Percentiles rank a stretch among this genome's conserved stretches.
phyloP scores from a whole-genome alignment of 1,284 basidiomycete species.

The Mrakiaceae sp. region DNA sequence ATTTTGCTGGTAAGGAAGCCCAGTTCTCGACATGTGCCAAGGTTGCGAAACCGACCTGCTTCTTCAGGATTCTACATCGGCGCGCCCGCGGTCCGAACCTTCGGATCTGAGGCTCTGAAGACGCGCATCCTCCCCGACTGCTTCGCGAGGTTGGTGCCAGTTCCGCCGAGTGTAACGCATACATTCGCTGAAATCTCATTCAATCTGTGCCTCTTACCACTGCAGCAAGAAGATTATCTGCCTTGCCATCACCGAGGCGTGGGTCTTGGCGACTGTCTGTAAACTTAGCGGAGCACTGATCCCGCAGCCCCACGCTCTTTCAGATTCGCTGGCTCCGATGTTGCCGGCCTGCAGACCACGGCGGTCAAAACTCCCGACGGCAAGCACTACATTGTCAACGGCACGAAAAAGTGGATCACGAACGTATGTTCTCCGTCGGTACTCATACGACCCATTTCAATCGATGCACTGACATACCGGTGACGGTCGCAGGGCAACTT shows the following conservation, averaged over 20 bases:
- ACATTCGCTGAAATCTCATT: no score
- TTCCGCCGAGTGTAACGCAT: no score
- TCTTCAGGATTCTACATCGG: constrained; percentile 37
- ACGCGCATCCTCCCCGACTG: constrained; percentile 69
- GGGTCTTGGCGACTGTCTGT: no score
- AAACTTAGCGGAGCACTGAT: no score
- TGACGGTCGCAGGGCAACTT: no score
- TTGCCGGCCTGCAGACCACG: constrained; percentile 66
- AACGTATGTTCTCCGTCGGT: not conserved
- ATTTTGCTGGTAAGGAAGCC: no score
- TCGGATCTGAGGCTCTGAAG: constrained; percentile 64
- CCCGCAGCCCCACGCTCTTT: no score
- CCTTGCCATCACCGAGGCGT: constrained; percentile 72
- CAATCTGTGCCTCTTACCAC: no score
- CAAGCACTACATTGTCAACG: constrained; percentile 26
- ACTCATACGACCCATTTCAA: no score
- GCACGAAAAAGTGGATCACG: constrained; percentile 26
- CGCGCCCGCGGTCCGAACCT: constrained; percentile 68
- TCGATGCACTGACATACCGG: no score
- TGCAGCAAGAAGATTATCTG: constrained; percentile 68
- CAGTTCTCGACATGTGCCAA: no score
- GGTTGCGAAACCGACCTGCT: no score
- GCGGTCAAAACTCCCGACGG: constrained; percentile 75
- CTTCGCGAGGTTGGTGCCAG: constrained; percentile 30
- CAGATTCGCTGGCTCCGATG: constrained; percentile 74